phyloP scores from a whole-genome alignment of 1,284 basidiomycete species.

The Taiwanofungus camphoratus region DNA sequence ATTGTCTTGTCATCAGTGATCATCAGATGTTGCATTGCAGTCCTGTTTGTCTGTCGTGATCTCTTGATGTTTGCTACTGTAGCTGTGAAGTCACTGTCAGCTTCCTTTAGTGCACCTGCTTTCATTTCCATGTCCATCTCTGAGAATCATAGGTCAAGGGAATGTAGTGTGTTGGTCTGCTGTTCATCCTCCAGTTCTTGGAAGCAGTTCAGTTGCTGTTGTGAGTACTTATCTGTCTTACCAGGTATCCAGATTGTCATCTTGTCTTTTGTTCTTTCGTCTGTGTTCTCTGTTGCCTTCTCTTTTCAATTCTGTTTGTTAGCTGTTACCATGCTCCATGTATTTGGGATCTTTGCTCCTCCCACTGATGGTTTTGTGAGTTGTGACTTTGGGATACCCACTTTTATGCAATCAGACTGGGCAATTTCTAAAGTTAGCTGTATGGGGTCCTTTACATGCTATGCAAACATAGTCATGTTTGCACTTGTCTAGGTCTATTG shows the following conservation, averaged over 20 bases:
- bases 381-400: not conserved
- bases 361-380: too few relatives aligned
- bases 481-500: not conserved
- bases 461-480: not conserved
- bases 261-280: not conserved
- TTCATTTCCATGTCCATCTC: not conserved
- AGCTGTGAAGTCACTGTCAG: not conserved
- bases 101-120: not conserved
- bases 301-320: not conserved
- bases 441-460: conserved; percentile 1
- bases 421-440: conserved; percentile 2
- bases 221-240: too few relatives aligned
- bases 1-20: not conserved
- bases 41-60: not conserved
- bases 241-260: not conserved
- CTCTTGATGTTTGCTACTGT: too few relatives aligned
- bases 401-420: not conserved
- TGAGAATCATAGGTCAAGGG: not conserved
- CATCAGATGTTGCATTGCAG: not conserved
- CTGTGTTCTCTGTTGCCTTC: not conserved
- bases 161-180: too few relatives aligned
- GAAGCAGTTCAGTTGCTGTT: not conserved
- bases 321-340: not conserved
- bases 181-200: not conserved
- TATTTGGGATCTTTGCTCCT: not conserved